A percentile compares a stretch with the other conserved stretches of the same genome.
phyloP scores from a whole-genome alignment of 176 grass and related monocot species.

The Phoenix dactylifera region DNA sequence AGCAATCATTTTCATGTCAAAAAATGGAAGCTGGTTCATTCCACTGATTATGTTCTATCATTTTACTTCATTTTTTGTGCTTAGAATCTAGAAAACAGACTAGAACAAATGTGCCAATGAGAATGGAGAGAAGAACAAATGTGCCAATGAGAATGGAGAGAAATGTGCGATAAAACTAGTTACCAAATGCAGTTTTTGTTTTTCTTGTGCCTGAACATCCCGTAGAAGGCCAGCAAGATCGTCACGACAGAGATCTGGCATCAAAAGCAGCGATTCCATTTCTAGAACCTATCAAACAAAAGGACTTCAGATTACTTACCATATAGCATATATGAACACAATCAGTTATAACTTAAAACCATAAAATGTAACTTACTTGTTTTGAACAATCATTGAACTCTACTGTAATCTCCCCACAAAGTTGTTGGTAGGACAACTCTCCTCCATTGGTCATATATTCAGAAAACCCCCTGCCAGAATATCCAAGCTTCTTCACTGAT shows the following conservation, averaged over 20 bases:
- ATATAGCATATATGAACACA: neutral
- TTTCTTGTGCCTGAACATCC: constrained; percentile 75
- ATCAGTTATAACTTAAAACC: neutral
- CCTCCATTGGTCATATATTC: constrained; percentile 81
- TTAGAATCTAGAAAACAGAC: too few relatives aligned
- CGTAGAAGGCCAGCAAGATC: constrained; percentile 87
- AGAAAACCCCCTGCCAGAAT: constrained; percentile 54
- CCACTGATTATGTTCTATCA: too few relatives aligned
- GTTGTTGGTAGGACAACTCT: constrained; percentile 66
- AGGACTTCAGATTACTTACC: neutral
- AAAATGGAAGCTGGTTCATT: too few relatives aligned
- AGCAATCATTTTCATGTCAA: too few relatives aligned
- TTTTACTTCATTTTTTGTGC: too few relatives aligned
- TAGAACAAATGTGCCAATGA: too few relatives aligned
- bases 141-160: too few relatives aligned
- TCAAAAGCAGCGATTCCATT: constrained; percentile 58
- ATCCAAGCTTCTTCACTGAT: neutral
- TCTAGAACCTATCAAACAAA: constrained; percentile 61
- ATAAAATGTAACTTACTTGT: constrained; percentile 36
- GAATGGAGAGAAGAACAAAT: too few relatives aligned
- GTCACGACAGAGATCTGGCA: constrained; percentile 42
- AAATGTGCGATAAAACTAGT: neutral
- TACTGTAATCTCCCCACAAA: constrained; percentile 54
- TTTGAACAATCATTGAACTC: constrained; percentile 98
- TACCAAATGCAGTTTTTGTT: constrained; percentile 86